Base-by-base conservation (phyloP, 164 flowering plant genomes). In the Pachysandra terminalis region DNA sequence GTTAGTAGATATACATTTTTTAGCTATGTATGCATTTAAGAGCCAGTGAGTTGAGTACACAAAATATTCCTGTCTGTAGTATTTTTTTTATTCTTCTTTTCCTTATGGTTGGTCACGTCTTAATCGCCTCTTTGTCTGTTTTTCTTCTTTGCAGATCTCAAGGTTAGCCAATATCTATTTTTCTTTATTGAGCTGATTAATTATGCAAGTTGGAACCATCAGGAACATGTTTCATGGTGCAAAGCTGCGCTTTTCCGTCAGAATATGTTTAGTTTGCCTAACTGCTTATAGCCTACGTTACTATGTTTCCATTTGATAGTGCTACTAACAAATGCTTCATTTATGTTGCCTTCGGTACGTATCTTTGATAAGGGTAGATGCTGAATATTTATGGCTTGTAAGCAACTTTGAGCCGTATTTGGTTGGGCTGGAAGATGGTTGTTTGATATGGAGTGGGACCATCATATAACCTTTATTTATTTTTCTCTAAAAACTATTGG, bases 81-180 rank as follows among this genome's bases (percentile, higher is more conserved):
- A 19, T 26, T 62, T 9, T 45, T 45, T 54, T 21, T 41, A 15
- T 26, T n/a, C 17, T 63, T n/a, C 9, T 53, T 19, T 64, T 51
- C 17, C 41, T 19, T 61, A 17, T 57, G 48, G 40, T 51, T 48
- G 24, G 19, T 40, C 59, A 26, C n/a, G 5, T 59, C 32, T 63
- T 68, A 57, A 68, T 65, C 27, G 40, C 59, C 51, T 59, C 56
- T 65, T 71, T 1, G 64, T 72, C 77, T 49, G 28, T n/a, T 65
- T 79, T n/a, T n/a, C n/a, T n/a, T 49, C 32, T 75, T 65, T 79
- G 88, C 91, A 91, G 97, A 75, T 84, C 83, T 65, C 94, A 81
- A 86, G 97, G 97, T 89, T 76, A 73, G 82, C 75, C 66, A 63
- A 32, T n/a, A 62, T 64, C 17, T 24, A n/a, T n/a, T 25, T 41